phyloP scores from a whole-genome alignment of 306 rosid genomes.

The Adenanthera pavonina region DNA sequence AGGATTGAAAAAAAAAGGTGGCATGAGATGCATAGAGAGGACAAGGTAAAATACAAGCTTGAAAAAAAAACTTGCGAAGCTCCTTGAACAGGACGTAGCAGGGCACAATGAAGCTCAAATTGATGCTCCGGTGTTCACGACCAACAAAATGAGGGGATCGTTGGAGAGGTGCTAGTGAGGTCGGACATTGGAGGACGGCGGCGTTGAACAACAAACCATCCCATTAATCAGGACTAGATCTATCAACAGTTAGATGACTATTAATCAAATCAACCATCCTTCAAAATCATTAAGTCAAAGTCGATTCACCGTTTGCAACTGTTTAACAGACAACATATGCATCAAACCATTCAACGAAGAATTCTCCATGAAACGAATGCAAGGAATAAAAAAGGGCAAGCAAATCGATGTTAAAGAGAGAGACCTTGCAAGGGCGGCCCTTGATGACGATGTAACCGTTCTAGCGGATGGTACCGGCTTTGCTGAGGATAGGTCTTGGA shows the following conservation, averaged over 20 bases:
- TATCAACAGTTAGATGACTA: neutral
- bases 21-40: slow-evolving; percentile 53
- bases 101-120: slow-evolving; percentile 88
- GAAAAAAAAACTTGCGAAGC: slow-evolving; percentile 98
- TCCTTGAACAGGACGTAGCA: slow-evolving; percentile 98
- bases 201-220: too few species aligned
- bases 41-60: slow-evolving; percentile 99
- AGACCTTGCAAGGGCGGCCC: slow-evolving; percentile 54
- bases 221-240: neutral
- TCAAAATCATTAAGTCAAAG: neutral
- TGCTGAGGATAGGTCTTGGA: slow-evolving; percentile 57
- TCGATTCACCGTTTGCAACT: neutral
- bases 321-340: neutral
- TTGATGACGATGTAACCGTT: slow-evolving; percentile 59
- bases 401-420: neutral
- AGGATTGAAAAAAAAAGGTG: neutral
- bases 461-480: slow-evolving; percentile 56
- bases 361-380: neutral
- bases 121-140: slow-evolving; percentile 77
- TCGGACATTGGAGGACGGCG: too few species aligned
- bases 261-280: neutral
- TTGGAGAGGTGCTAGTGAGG: too few species aligned
- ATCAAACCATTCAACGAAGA: neutral
- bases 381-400: neutral
- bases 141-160: slow-evolving; percentile 65